Percentiles rank a stretch among this genome's conserved stretches.
Conservation (phyloP, 176 grass and related monocot species). For the Otatea glauca region DNA sequence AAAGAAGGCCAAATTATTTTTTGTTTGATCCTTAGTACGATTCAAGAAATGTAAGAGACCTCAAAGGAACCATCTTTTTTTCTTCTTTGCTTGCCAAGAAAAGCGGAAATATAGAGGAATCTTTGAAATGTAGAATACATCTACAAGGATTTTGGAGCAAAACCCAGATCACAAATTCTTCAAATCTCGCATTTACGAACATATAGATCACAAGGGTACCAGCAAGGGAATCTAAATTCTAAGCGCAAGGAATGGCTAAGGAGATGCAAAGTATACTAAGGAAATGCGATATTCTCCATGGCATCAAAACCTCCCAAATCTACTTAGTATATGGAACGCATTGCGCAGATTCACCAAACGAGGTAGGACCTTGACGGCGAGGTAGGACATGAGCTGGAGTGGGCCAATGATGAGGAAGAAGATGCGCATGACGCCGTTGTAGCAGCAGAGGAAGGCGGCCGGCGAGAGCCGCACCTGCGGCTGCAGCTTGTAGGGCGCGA, state of each 20-base stretch:
- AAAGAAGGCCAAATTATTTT: background rate
- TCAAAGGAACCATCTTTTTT: background rate
- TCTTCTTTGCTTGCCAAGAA: background rate
- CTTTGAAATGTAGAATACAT: slow-evolving; percentile 1
- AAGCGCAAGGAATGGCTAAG: background rate
- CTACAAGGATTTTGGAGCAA: background rate
- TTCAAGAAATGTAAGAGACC: background rate
- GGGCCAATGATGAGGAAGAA: slow-evolving; percentile 79
- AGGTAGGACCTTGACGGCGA: slow-evolving; percentile 57
- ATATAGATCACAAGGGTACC: slow-evolving; percentile 14
- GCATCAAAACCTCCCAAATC: slow-evolving; percentile 14
- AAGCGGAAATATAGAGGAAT: background rate
- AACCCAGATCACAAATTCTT: slow-evolving; percentile 37
- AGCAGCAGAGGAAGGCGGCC: slow-evolving; percentile 67
- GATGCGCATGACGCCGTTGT: slow-evolving; percentile 67
- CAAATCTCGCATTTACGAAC: background rate
- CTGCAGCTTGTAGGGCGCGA: slow-evolving; percentile 82
- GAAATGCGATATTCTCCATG: background rate
- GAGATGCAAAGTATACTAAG: too few relatives aligned
- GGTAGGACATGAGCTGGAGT: slow-evolving; percentile 75
- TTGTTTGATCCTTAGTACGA: background rate
- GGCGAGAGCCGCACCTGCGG: slow-evolving; percentile 59
- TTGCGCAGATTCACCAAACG: slow-evolving; percentile 34
- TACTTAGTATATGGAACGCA: background rate
- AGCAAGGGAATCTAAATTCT: slow-evolving; percentile 6